Conservation (phyloP, 202 grass and related monocot genomes). For the Eragrostis tef region DNA sequence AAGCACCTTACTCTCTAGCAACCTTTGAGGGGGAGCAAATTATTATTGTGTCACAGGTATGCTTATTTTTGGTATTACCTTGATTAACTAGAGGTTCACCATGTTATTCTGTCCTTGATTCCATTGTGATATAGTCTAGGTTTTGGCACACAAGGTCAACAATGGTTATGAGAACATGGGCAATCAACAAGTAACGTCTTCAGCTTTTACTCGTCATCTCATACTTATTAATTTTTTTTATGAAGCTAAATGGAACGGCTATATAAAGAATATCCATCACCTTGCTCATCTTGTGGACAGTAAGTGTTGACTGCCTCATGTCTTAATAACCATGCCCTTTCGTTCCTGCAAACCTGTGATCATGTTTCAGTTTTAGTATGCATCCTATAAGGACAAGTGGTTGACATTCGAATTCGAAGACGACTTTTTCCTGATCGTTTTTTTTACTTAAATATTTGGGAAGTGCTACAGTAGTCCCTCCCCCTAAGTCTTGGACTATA, state of each 20-base stretch:
- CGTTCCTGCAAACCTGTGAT: background rate
- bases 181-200: too few species aligned
- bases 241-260: constrained; percentile 69
- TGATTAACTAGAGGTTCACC: background rate
- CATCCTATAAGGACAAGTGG: constrained; percentile 86
- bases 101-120: too few species aligned
- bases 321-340: background rate
- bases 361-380: constrained; percentile 24
- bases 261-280: constrained; percentile 97
- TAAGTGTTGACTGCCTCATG: constrained; percentile 51
- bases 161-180: too few species aligned
- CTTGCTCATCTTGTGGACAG: constrained; percentile 91
- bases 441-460: too few species aligned
- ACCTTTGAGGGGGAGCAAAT: constrained; percentile 89
- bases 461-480: too few species aligned
- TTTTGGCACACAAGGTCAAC: too few species aligned
- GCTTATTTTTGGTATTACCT: constrained; percentile 24
- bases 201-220: constrained; percentile 31
- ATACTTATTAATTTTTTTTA: constrained; percentile 46
- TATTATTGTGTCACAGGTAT: constrained; percentile 90
- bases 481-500: too few species aligned
- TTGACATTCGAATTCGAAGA: constrained; percentile 97
- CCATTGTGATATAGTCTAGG: too few species aligned
- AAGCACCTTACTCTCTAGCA: constrained; percentile 87
- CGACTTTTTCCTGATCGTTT: constrained; percentile 88